Evolutionary conservation across 1,284 basidiomycete genomes (phyloP).

Genomic region (Rhodotorula sp.): DNA sequence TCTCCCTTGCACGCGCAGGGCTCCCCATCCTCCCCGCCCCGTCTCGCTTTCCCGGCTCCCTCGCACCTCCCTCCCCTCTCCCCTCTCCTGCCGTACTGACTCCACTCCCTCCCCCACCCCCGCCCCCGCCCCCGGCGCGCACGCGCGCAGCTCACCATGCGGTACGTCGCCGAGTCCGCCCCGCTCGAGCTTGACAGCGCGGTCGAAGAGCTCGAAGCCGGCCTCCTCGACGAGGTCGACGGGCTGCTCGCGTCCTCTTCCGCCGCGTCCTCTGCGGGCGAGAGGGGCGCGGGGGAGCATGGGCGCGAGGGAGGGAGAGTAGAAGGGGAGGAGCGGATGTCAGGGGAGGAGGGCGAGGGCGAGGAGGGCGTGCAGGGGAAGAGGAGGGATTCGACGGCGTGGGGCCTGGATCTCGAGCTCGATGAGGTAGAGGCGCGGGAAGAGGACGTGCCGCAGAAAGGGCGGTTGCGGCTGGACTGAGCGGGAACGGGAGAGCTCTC

Average conservation of each 20-base stretch:
- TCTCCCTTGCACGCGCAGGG: no score
- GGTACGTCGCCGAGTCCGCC: constrained; percentile 54
- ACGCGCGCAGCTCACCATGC: constrained; percentile 31
- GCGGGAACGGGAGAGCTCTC: no score
- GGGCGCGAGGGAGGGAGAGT: not conserved
- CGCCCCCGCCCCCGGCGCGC: no score
- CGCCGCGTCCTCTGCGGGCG: not conserved
- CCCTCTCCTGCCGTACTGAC: not conserved
- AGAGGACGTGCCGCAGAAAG: not conserved
- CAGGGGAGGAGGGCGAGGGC: constrained; percentile 50
- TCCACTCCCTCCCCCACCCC: no score
- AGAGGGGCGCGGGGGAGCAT: not conserved
- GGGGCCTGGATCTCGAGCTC: constrained; percentile 73
- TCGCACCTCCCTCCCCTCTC: not conserved
- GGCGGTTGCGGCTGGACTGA: not conserved
- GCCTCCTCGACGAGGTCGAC: constrained; percentile 26
- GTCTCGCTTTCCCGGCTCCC: not conserved
- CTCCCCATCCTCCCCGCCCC: no score
- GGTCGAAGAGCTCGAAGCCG: constrained; percentile 20
- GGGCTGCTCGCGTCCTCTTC: not conserved
- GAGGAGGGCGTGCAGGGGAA: constrained; percentile 51
- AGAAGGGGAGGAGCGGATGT: not conserved
- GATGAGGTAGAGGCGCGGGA: constrained; percentile 53
- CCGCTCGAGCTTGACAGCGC: not conserved
- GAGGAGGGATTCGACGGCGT: constrained; percentile 1